Evolutionary conservation across 73 alveolate genomes (phyloP).

Genomic region (Paramecium tetraurelia): DNA sequence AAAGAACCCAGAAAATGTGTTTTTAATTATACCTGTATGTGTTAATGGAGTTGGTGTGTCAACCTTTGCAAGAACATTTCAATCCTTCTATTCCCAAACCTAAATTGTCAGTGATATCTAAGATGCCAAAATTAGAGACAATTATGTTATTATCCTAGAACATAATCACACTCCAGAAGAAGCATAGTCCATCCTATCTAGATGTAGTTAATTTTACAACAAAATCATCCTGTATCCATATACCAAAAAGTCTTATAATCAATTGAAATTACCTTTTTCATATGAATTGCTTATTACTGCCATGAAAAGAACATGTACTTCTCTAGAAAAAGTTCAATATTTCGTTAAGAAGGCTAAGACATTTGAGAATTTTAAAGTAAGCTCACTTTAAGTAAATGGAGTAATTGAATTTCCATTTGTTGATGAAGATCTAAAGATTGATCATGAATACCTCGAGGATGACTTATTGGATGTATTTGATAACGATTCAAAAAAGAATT

Average conservation of each 20-base stretch:
- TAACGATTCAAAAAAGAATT: not conserved
- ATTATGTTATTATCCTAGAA: not conserved
- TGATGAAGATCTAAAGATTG: not conserved
- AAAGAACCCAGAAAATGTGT: not conserved
- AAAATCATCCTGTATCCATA: not conserved
- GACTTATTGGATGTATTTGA: not conserved
- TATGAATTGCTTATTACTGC: not conserved
- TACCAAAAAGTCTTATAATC: not conserved
- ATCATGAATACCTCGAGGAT: not conserved
- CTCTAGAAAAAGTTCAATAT: not conserved
- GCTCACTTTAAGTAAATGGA: not conserved
- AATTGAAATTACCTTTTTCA: not conserved
- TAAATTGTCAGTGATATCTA: not conserved
- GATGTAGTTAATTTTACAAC: not conserved
- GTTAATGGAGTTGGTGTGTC: not conserved
- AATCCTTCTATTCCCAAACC: not conserved
- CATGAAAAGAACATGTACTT: not conserved
- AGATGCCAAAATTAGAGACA: not conserved
- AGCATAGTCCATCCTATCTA: not conserved
- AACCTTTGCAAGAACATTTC: slow-evolving; percentile 1
- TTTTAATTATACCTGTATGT: not conserved
- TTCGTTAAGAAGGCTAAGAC: not conserved
- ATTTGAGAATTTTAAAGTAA: not conserved
- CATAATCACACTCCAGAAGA: slow-evolving; percentile 16
- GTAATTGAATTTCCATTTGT: slow-evolving; percentile 15